Evolutionary conservation across 371 early-diverging fungal genomes (phyloP), one percentile per base, ranked within the genome.

Genomic region (Mortierella sp.): DNA sequence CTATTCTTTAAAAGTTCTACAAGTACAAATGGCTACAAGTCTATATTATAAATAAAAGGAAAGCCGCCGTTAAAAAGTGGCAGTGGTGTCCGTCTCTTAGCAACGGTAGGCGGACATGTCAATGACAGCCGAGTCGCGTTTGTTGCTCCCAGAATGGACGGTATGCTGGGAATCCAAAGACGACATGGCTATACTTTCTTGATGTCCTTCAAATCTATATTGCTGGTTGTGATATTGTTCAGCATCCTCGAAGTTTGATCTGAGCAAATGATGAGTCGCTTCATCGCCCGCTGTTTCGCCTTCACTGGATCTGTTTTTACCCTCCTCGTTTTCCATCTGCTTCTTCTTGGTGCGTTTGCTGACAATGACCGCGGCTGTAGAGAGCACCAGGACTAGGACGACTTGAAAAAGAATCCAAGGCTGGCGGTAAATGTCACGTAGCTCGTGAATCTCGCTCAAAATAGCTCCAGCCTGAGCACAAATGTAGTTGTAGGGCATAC

Each of bases 381-480:
- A 76, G 11, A 83, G 71, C 14, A 83, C 62, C 62, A 83, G 45
- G 37, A 84, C 83, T 22, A 84, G 14, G 37, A 78, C 58, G 28
- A 84, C 63, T 58, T 84, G 83, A 40, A 84, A 70, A 35, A 84
- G 9, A 35, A 84, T 72, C 72, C 75, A 69, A 0, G 84, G 84
- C 54, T 84, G 84, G 45, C 77, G 83, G 32, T 83, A 84, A 45
- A 84, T 84, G 11, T 84, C 84, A 1, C 76, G 62, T 39, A 83
- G 22, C 59, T 81, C 78, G 22, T 72, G 72, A 32, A 84, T 77
- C 62, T 84, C 84, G 10, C 75, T 75, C 55, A 84, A 47, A 67
- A 84, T 84, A 22, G 83, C 83, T 43, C 84, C 84, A 8, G 84
- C 83, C 43, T 84, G 84, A 9, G 75, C 72, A 35, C 84, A 84